Evolutionary conservation across 805 yeast genomes (phyloP).

Genomic region (Cyberlindnera xishuangbannaensis): DNA sequence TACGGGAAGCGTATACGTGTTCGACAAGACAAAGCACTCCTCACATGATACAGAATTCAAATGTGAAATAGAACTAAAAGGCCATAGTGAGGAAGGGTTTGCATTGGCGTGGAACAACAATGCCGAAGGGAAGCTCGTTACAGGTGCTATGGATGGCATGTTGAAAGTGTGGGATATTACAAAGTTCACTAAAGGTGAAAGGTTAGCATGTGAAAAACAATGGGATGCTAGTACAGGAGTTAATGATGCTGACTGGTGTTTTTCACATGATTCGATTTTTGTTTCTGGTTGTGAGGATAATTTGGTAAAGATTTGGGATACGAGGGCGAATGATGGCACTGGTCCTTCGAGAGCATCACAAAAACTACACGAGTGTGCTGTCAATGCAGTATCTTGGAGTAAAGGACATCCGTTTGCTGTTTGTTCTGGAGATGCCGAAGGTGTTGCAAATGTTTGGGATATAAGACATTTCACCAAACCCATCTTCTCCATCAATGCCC

Average conservation of each 20-base stretch:
- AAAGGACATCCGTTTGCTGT: slow-evolving; percentile 47
- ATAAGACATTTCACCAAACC: slow-evolving; percentile 39
- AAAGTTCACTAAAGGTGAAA: slow-evolving; percentile 27
- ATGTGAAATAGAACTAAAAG: slow-evolving; percentile 47
- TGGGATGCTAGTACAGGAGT: slow-evolving; percentile 42
- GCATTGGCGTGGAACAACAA: slow-evolving; percentile 72
- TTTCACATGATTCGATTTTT: slow-evolving; percentile 54
- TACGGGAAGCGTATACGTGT: slow-evolving; percentile 57
- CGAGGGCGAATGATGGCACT: slow-evolving; percentile 29
- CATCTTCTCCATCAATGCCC: slow-evolving; percentile 29
- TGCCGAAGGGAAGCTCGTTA: slow-evolving; percentile 51
- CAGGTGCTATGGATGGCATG: slow-evolving; percentile 60
- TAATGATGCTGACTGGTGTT: slow-evolving; percentile 70
- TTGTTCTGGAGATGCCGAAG: slow-evolving; percentile 64
- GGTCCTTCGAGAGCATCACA: slow-evolving; percentile 6
- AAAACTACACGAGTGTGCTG: slow-evolving; percentile 29
- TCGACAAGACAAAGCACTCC: slow-evolving; percentile 82
- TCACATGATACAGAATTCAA: slow-evolving; percentile 35
- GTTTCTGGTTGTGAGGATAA: slow-evolving; percentile 66
- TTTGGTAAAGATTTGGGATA: slow-evolving; percentile 45
- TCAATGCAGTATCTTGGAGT: slow-evolving; percentile 58
- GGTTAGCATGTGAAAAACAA: slow-evolving; percentile 6
- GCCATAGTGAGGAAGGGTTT: slow-evolving; percentile 50
- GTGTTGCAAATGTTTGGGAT: slow-evolving; percentile 60
- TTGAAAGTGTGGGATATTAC: slow-evolving; percentile 66